phyloP scores from a whole-genome alignment of 2,329 filamentous ascomycete genomes.

The Pseudogymnoascus sp. region DNA sequence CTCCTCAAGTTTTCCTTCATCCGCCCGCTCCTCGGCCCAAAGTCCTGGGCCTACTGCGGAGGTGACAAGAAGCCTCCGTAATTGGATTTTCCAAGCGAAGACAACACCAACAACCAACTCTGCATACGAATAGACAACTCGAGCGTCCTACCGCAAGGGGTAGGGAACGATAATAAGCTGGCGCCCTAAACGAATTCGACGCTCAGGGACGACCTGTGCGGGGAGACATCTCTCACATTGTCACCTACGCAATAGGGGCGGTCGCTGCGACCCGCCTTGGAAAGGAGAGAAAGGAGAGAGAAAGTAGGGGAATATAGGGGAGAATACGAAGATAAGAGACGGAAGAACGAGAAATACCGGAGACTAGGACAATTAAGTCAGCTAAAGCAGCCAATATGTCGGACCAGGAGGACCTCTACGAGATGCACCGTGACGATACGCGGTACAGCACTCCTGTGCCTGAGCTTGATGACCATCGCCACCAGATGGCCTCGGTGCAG shows the following conservation, averaged over 20 bases:
- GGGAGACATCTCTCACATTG: constrained; percentile 41
- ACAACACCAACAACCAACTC: background rate
- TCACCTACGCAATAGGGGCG: constrained; percentile 45
- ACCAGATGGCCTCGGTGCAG: constrained; percentile 56
- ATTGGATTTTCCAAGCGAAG: constrained; percentile 44
- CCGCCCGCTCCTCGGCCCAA: constrained; percentile 87
- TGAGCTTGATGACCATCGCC: constrained; percentile 82
- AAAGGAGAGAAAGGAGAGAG: background rate
- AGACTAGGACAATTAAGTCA: constrained; percentile 1
- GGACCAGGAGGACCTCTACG: constrained; percentile 53
- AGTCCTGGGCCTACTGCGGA: constrained; percentile 91
- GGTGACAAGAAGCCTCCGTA: constrained; percentile 97
- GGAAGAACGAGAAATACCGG: background rate
- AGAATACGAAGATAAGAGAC: constrained; percentile 5
- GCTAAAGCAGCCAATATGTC: constrained; percentile 54
- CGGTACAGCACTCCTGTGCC: constrained; percentile 69
- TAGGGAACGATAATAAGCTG: constrained; percentile 12
- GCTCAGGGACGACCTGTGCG: constrained; percentile 33
- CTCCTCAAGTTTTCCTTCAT: constrained; percentile 65
- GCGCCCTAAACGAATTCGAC: constrained; percentile 15
- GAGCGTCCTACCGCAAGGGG: constrained; percentile 6
- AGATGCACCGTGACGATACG: constrained; percentile 40
- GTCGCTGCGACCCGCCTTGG: constrained; percentile 45
- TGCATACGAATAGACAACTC: constrained; percentile 12
- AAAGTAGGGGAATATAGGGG: background rate